Conservation (phyloP, 352 stramenopile genomes). For the Phytophthora lateralis region DNA sequence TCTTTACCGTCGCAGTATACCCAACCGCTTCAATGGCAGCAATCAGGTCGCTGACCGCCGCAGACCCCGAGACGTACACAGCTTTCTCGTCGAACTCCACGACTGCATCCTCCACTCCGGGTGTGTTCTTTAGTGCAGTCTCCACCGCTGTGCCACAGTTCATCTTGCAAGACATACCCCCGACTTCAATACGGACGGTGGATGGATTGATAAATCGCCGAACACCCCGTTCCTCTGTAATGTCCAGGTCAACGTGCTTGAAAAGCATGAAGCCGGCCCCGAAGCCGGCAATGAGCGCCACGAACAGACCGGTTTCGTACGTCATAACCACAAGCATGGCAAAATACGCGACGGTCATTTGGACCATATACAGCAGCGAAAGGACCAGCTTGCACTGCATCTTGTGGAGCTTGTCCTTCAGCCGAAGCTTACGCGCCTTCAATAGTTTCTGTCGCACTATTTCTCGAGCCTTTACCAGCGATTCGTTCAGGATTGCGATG, state of each 20-base stretch:
- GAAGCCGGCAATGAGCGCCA: conserved; percentile 62
- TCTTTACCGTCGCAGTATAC: conserved; percentile 48
- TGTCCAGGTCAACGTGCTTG: conserved; percentile 60
- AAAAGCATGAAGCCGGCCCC: conserved; percentile 60
- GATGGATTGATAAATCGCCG: conserved; percentile 61
- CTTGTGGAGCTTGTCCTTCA: conserved; percentile 45
- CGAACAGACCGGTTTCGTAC: conserved; percentile 70
- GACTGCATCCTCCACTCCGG: conserved; percentile 64
- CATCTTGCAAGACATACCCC: conserved; percentile 93
- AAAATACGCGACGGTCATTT: conserved; percentile 75
- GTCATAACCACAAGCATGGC: conserved; percentile 80
- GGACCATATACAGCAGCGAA: conserved; percentile 63
- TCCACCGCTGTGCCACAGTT: conserved; percentile 92
- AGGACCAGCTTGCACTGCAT: conserved; percentile 62
- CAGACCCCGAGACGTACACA: conserved; percentile 62
- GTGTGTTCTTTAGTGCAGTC: conserved; percentile 54
- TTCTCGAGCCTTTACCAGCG: conserved; percentile 48
- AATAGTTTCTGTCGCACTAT: conserved; percentile 43
- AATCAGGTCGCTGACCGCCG: conserved; percentile 45
- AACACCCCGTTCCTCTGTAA: conserved; percentile 54
- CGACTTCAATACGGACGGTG: conserved; percentile 64
- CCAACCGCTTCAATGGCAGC: conserved; percentile 59
- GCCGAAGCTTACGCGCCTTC: conserved; percentile 29
- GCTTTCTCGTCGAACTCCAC: conserved; percentile 68
- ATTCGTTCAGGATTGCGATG: conserved; percentile 58